These are phyloP conservation scores for Ogataea philodendri DNA, from an alignment of 805 yeast genomes.

Conservation along the genomic window DNA sequence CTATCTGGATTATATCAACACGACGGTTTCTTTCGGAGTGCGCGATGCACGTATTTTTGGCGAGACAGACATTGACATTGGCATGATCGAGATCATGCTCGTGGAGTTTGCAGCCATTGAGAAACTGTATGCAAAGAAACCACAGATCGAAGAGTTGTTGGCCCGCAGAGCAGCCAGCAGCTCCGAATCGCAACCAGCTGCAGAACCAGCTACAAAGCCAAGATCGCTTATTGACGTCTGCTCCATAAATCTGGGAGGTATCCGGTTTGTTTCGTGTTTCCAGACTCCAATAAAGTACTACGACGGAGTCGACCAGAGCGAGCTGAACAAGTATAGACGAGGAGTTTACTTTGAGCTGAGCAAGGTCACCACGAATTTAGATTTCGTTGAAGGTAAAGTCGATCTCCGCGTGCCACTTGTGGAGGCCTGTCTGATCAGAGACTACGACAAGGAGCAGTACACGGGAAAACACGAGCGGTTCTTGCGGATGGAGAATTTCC, in stretches of 20 bases:
- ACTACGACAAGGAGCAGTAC: constrained; percentile 20
- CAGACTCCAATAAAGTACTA: constrained; percentile 31
- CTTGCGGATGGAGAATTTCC: constrained; percentile 14
- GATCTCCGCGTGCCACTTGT: constrained; percentile 13
- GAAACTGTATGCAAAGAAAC: constrained; percentile 12
- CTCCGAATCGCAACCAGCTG: not conserved
- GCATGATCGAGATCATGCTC: constrained; percentile 16
- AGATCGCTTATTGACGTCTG: constrained; percentile 10
- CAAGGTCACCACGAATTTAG: constrained; percentile 5
- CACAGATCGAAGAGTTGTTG: not conserved
- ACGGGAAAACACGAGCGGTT: constrained; percentile 12
- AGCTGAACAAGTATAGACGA: constrained; percentile 28
- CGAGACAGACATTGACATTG: constrained; percentile 6
- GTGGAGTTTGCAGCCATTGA: constrained; percentile 17
- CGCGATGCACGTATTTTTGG: constrained; percentile 8
- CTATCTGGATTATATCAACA: constrained; percentile 19
- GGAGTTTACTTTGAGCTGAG: constrained; percentile 23
- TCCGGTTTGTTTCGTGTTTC: constrained; percentile 29
- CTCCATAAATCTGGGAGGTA: constrained; percentile 10
- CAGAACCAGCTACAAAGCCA: not conserved
- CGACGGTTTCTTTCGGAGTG: constrained; percentile 12
- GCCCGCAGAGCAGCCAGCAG: no score
- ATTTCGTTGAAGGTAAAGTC: constrained; percentile 7
- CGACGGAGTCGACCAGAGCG: constrained; percentile 30
- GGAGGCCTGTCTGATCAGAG: constrained; percentile 20